Conservation (phyloP, 768 basidiomycete genomes). For the Dentipellis fragilis region DNA sequence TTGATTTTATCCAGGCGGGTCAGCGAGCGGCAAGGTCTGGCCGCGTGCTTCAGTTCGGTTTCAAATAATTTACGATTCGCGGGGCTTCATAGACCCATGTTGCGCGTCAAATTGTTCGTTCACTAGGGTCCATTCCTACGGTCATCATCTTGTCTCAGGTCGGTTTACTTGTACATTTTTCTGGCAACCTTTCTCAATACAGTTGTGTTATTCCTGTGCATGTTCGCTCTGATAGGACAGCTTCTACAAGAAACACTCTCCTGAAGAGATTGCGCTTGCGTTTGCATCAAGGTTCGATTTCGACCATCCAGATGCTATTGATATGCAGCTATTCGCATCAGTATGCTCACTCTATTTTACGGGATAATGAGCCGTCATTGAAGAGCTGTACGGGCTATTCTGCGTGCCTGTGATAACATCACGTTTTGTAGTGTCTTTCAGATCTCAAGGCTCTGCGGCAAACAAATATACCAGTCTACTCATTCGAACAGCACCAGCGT, state of each 20-base stretch:
- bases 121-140: conserved; percentile 75
- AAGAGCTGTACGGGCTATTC: background rate
- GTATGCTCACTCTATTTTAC: conserved; percentile 30
- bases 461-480: conserved; percentile 89
- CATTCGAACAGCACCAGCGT: conserved; percentile 84
- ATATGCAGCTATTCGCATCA: conserved; percentile 76
- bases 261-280: conserved; percentile 76
- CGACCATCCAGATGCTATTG: conserved; percentile 89
- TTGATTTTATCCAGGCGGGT: conserved; percentile 45
- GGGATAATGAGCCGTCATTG: background rate
- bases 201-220: background rate
- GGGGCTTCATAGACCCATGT: conserved; percentile 59
- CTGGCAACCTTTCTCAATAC: background rate
- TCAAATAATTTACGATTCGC: conserved; percentile 1
- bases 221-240: conserved; percentile 52
- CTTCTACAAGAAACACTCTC: conserved; percentile 78
- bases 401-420: background rate
- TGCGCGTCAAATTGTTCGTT: conserved; percentile 68
- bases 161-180: conserved; percentile 1
- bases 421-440: conserved; percentile 52
- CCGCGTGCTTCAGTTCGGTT: background rate
- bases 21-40: conserved; percentile 76
- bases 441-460: conserved; percentile 81
- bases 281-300: conserved; percentile 76
- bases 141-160: conserved; percentile 90